Conservation (phyloP, 2,329 filamentous ascomycete species). For the Epichloe typhina region DNA sequence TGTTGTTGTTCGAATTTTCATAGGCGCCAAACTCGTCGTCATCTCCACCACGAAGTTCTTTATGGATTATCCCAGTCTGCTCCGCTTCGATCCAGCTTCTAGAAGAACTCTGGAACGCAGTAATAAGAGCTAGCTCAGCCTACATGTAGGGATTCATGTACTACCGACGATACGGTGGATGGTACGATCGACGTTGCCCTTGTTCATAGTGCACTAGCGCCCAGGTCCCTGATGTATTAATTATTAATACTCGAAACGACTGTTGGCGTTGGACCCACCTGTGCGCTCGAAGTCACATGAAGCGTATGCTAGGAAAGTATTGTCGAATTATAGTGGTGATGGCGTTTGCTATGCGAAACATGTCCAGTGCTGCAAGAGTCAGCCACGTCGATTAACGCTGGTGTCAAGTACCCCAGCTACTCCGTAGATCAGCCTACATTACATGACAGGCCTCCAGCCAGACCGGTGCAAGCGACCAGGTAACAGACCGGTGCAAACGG, state of each 20-base stretch:
- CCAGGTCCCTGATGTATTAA: not conserved
- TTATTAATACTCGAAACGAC: not conserved
- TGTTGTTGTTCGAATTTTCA: not conserved
- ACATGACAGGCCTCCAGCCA: not conserved
- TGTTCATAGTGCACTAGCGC: too few relatives aligned
- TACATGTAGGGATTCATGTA: not conserved
- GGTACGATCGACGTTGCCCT: not conserved
- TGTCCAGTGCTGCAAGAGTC: not conserved
- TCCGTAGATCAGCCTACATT: not conserved
- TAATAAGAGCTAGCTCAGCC: not conserved
- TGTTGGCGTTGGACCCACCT: too few relatives aligned
- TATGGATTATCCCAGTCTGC: not conserved
- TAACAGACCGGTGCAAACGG: too few relatives aligned
- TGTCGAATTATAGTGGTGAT: too few relatives aligned
- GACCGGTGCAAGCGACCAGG: too few relatives aligned
- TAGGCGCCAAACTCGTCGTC: not conserved
- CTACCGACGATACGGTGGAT: not conserved
- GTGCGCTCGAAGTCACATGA: too few relatives aligned
- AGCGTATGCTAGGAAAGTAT: too few relatives aligned
- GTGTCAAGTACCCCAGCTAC: not conserved
- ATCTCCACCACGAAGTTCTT: not conserved
- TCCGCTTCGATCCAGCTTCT: slow-evolving; percentile 1
- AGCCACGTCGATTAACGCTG: not conserved
- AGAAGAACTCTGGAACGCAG: not conserved
- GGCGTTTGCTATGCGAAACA: too few relatives aligned